Evolutionary conservation across 1,284 basidiomycete genomes (phyloP), one percentile per base, ranked within the genome.

Genomic region (Ustilago lituana): DNA sequence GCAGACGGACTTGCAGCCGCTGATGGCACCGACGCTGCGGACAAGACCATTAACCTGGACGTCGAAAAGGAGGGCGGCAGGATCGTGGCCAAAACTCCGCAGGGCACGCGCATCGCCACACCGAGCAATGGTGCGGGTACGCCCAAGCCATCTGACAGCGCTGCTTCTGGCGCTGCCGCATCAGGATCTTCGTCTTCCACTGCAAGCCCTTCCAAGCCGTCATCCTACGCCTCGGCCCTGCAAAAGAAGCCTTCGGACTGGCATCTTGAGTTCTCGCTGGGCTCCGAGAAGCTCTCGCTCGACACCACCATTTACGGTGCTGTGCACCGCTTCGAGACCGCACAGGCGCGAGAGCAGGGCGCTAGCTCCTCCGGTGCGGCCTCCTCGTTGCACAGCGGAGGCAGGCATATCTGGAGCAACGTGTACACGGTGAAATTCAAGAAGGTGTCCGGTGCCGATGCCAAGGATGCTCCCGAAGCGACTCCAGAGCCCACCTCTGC

Each of bases 291-390:
- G 14, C 84, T 98, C 22, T 89, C 90, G 0, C 84, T 95, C 61
- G 91, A 94, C 79, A 87, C 95, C 61, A 98, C 96, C 1, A 90
- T 99, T 57, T 98, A 96, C 78, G 94, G 94, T 3, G 94, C 93
- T 0, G 90, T 98, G 37, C 93, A 98, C 81, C 90, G 91, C 66
- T 89, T 91, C 77, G 91, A 93, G 78, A 87, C 87, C 79, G 49
- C 49, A 4, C 60, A 59, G 44, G 33, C 51, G 17, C 49, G 39
- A 31, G 43, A 38, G 17, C 58, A 46, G 43, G 48, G 26, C 20
- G 12, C 22, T 19, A 44, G 31, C 52, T 46, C 27, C 54, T 41
- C 45, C 24, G 27, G 14, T n/a, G 48, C 49, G 0, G 38, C 26
- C 38, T 60, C 57, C 10, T 52, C 60, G 14, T 35, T 44, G 50